Percentiles rank a stretch among this genome's conserved stretches.
Evolutionary conservation across 2,329 filamentous ascomycete genomes (phyloP).

Genomic region (Sarocladiaceae sp.): DNA sequence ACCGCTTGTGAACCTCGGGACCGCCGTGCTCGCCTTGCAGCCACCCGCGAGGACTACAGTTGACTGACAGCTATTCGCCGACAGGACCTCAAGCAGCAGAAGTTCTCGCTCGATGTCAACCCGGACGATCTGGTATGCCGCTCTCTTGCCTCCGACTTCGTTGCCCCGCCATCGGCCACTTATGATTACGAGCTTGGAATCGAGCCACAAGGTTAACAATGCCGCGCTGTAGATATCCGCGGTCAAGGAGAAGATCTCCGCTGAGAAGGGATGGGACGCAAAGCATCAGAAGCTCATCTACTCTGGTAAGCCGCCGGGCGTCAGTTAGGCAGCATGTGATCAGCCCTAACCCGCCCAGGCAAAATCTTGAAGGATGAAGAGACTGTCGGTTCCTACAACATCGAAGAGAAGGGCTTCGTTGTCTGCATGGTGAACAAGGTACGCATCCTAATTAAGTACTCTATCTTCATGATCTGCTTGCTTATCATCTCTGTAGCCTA

Average conservation of each 20-base stretch:
- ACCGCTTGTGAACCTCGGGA: no score
- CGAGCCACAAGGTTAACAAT: conserved; percentile 9
- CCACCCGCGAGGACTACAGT: no score
- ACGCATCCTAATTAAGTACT: conserved; percentile 18
- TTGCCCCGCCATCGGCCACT: conserved; percentile 14
- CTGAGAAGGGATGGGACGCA: conserved; percentile 91
- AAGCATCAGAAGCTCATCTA: conserved; percentile 95
- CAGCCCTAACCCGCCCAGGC: conserved; percentile 45
- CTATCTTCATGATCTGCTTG: not conserved
- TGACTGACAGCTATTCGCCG: conserved; percentile 6
- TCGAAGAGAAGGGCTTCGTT: conserved; percentile 98
- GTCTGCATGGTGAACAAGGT: conserved; percentile 99
- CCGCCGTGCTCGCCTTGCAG: no score
- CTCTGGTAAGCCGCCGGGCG: conserved; percentile 61
- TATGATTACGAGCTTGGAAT: conserved; percentile 8
- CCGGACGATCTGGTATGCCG: conserved; percentile 78
- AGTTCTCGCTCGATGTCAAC: conserved; percentile 94
- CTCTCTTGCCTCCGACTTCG: conserved; percentile 21
- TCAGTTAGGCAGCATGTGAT: conserved; percentile 8
- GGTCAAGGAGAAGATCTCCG: conserved; percentile 86
- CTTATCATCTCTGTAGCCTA: conserved; percentile 27
- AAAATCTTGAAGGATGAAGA: conserved; percentile 98
- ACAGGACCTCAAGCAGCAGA: conserved; percentile 96
- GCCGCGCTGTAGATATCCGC: conserved; percentile 60
- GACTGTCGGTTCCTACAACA: conserved; percentile 93